A percentile compares a stretch with the other conserved stretches of the same genome.
Conservation (phyloP, 495 filamentous ascomycete species). For the Parachaetomium inaequale region DNA sequence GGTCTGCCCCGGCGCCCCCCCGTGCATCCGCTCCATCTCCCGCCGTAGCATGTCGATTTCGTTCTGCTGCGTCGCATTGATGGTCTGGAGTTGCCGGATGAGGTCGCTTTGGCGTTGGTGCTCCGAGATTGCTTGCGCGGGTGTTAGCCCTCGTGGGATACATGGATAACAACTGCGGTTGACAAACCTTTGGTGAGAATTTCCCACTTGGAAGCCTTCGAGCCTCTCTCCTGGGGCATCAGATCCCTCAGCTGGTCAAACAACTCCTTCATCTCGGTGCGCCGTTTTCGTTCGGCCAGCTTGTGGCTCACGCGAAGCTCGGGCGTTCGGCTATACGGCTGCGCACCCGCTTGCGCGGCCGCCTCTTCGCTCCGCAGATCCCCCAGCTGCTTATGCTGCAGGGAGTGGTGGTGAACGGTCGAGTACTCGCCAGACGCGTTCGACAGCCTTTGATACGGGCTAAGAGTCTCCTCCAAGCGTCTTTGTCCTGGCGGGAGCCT, state of each 20-base stretch:
- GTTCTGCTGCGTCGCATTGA: conserved; percentile 33
- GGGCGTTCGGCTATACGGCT: conserved; percentile 90
- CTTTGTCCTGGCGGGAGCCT: conserved; percentile 69
- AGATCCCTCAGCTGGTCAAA: conserved; percentile 82
- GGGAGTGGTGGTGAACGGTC: conserved; percentile 64
- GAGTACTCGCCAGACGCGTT: conserved; percentile 36
- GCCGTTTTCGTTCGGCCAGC: conserved; percentile 88
- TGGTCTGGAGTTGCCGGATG: conserved; percentile 36
- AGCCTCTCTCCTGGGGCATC: conserved; percentile 80
- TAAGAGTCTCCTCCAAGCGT: conserved; percentile 52
- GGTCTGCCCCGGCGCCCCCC: conserved; percentile 34
- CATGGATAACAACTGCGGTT: neutral
- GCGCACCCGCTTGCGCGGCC: conserved; percentile 53
- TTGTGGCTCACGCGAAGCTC: conserved; percentile 96
- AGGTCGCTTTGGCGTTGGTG: conserved; percentile 46
- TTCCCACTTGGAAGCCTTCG: conserved; percentile 98
- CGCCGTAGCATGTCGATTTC: conserved; percentile 49
- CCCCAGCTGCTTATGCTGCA: conserved; percentile 70
- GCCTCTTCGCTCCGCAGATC: conserved; percentile 60
- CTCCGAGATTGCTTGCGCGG: conserved; percentile 49
- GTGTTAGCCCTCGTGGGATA: conserved; percentile 15
- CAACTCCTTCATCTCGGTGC: conserved; percentile 97
- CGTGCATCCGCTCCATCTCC: conserved; percentile 35
- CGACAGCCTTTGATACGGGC: conserved; percentile 32
- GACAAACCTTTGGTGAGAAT: conserved; percentile 85